Base-by-base conservation (phyloP, 306 rosid species). In the Cyamopsis tetragonoloba region DNA sequence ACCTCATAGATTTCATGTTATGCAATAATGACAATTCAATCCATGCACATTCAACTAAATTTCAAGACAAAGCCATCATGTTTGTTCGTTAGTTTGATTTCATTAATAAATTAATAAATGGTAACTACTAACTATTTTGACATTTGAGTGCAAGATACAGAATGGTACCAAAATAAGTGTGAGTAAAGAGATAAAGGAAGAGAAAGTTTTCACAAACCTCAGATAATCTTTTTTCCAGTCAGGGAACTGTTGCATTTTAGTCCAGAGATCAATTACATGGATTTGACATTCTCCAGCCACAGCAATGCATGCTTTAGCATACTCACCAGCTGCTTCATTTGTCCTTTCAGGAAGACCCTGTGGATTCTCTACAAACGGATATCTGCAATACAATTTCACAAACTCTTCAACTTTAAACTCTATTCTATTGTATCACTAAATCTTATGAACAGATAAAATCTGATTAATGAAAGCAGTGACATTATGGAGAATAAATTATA, bases 321-420 rank as follows among this genome's bases (percentile, higher is more conserved):
- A 88, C 58, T 81, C 86, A 58, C 93, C 91, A 41, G 97, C 96
- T 46, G 88, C 89, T 42, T 81, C 81, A 51, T 91, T 91, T 57
- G 97, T 91, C 85, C 96, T 88, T 89, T 91, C 97, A 12, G 97
- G 86, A 77, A 75, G 78, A 47, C 82, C 84, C 12, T 34, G 34
- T 41, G 89, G 87, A 76, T 88, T 91, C 26, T 83, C 79, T 3
- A 71, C 48, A 47, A 67, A 91, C 7, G 97, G 89, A 57, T 73
- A 5, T 34, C 93, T 91, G 78, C 60, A 70, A n/a, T 13, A 55
- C 17, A 51, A 11, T 10, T 61, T 12, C 19, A 35, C 12, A 19
- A 56, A 46, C 65, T 7, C 6, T 46, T 9, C 12, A 0, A 31
- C 12, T 34, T 38, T 20, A 31, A 48, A 30, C 44, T 64, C 46